phyloP scores from a whole-genome alignment of 495 filamentous ascomycete species.

The Wilcoxina mikolae region DNA sequence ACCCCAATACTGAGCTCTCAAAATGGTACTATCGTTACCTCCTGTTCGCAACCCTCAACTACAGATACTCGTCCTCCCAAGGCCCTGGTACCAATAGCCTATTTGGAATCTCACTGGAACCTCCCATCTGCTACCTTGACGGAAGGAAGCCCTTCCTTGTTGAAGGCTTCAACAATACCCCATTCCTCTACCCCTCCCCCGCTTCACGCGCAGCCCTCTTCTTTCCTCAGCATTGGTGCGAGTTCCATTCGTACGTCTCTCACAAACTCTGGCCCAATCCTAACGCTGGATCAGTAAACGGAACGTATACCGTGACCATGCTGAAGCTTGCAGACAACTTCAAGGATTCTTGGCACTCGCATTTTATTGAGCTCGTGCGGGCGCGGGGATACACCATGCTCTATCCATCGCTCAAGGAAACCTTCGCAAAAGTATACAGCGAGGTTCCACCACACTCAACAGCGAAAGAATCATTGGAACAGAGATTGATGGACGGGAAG shows the following conservation, averaged over 20 bases:
- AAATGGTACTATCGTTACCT: conserved; percentile 55
- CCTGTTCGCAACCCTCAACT: conserved; percentile 44
- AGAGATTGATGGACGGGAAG: conserved; percentile 17
- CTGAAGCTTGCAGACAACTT: not conserved
- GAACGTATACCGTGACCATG: not conserved
- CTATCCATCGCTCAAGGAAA: conserved; percentile 40
- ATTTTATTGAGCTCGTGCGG: conserved; percentile 46
- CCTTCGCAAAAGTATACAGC: conserved; percentile 44
- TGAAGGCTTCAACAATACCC: conserved; percentile 28
- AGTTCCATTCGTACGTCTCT: conserved; percentile 49
- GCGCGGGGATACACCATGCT: conserved; percentile 46
- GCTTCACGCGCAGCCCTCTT: conserved; percentile 50
- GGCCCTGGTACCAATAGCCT: conserved; percentile 30
- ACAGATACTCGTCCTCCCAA: conserved; percentile 41
- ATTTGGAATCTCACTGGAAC: conserved; percentile 48
- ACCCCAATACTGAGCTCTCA: conserved; percentile 46
- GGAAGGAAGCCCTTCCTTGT: conserved; percentile 33
- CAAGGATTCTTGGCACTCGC: conserved; percentile 39
- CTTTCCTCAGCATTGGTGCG: conserved; percentile 53
- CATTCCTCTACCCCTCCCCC: conserved; percentile 50
- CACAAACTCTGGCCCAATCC: conserved; percentile 6
- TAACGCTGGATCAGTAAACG: conserved; percentile 13
- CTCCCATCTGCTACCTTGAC: conserved; percentile 39
- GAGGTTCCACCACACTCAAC: conserved; percentile 31
- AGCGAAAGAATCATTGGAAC: conserved; percentile 2